Conservation (phyloP, 202 grass and related monocot genomes). For the Cymbopogon flexuosus region DNA sequence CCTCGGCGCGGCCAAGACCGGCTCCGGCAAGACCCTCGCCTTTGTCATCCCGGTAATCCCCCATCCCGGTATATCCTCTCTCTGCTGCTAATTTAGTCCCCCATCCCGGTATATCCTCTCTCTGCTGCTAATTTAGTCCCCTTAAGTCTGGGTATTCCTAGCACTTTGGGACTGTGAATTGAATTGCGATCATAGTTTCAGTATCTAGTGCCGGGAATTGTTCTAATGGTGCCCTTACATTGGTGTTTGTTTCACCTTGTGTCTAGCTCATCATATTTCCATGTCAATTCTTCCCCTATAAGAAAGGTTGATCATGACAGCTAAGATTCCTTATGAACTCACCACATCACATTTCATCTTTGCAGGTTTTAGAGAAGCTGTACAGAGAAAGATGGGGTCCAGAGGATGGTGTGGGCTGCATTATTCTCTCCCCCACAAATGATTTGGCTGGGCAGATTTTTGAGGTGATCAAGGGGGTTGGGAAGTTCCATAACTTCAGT, state of each 20-base stretch:
- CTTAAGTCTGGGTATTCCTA: not conserved
- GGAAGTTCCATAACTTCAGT: constrained; percentile 54
- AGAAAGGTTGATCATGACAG: not conserved
- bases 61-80: not conserved
- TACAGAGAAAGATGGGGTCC: constrained; percentile 63
- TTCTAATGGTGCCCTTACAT: not conserved
- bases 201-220: not conserved
- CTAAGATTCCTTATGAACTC: not conserved
- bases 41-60: constrained; percentile 77
- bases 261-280: constrained; percentile 5
- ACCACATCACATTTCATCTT: not conserved
- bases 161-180: not conserved
- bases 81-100: not conserved
- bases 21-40: constrained; percentile 84
- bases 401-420: constrained; percentile 68
- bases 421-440: constrained; percentile 70
- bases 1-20: constrained; percentile 85
- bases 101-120: not conserved
- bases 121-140: not conserved
- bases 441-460: constrained; percentile 90
- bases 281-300: not conserved
- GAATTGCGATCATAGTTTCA: not conserved
- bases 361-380: constrained; percentile 78
- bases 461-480: constrained; percentile 48
- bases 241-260: not conserved